Evolutionary conservation across 2,329 filamentous ascomycete genomes (phyloP).

Genomic region (Nemania bipapillata): DNA sequence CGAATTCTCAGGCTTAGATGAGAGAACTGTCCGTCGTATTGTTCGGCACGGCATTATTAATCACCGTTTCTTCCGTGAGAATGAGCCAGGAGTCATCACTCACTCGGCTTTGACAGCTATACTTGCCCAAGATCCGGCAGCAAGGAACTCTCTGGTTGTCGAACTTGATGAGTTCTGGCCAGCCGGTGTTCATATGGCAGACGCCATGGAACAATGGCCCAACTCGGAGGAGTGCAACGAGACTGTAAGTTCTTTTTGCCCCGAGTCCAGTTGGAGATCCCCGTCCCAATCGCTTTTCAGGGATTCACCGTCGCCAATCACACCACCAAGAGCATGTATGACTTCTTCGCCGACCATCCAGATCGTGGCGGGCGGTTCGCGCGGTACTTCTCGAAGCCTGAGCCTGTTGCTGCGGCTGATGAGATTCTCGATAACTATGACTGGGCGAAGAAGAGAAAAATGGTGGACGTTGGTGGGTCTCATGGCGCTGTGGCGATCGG

Average conservation of each 20-base stretch:
- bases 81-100: conserved; percentile 47
- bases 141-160: conserved; percentile 41
- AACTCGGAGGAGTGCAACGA: conserved; percentile 44
- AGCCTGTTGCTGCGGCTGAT: conserved; percentile 26
- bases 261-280: background rate
- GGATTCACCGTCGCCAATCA: conserved; percentile 45
- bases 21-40: conserved; percentile 42
- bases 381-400: conserved; percentile 37
- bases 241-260: conserved; percentile 32
- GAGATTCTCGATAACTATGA: conserved; percentile 40
- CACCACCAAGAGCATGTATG: conserved; percentile 42
- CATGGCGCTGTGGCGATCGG: conserved; percentile 43
- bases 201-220: conserved; percentile 47
- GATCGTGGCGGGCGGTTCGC: conserved; percentile 37
- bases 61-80: conserved; percentile 49
- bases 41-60: conserved; percentile 50
- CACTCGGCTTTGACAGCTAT: conserved; percentile 42
- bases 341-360: conserved; percentile 42
- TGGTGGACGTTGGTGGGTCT: conserved; percentile 48
- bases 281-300: conserved; percentile 1
- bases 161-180: conserved; percentile 46
- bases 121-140: conserved; percentile 35
- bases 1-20: conserved; percentile 33
- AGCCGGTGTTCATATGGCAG: conserved; percentile 38
- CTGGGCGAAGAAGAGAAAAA: conserved; percentile 41